Percentiles rank a stretch among this genome's conserved stretches.
phyloP scores from a whole-genome alignment of 129 eudicot species.

The Flaveria ramosissima region DNA sequence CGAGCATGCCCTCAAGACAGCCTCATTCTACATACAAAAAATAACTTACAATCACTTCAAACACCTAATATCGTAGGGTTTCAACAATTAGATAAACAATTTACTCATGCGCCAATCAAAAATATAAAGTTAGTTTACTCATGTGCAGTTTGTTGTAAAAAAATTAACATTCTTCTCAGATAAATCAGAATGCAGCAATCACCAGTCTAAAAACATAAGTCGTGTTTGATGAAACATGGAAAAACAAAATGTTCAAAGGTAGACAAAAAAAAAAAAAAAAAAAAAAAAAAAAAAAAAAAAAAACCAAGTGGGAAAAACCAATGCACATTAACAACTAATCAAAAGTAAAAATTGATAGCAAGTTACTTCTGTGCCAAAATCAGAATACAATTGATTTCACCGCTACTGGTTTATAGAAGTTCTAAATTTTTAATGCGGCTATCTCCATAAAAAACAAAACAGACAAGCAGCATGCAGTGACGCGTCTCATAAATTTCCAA shows the following conservation, averaged over 20 bases:
- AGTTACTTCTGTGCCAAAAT: not conserved
- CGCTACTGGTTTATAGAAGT: not conserved
- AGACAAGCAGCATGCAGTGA: not conserved
- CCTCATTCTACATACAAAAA: constrained; percentile 62
- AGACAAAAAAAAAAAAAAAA: too few species aligned
- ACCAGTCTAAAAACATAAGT: not conserved
- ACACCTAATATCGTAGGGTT: constrained; percentile 2
- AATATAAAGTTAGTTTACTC: not conserved
- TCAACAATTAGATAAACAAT: not conserved
- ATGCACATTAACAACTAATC: not conserved
- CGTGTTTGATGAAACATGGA: not conserved
- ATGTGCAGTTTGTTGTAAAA: not conserved
- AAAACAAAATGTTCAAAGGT: too few species aligned
- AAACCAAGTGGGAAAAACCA: too few species aligned
- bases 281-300: too few species aligned
- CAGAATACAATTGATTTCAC: not conserved
- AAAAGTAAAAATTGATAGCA: not conserved
- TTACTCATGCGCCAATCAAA: too few species aligned
- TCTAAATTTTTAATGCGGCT: not conserved
- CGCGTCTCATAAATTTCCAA: not conserved
- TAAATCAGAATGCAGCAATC: too few species aligned
- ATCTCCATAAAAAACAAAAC: not conserved
- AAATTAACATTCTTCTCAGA: too few species aligned
- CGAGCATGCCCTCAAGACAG: constrained; percentile 83
- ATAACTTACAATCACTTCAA: constrained; percentile 14